These are phyloP conservation scores for Leccinellum luteum DNA, from an alignment of 768 basidiomycete species.

Conservation along the genomic window DNA sequence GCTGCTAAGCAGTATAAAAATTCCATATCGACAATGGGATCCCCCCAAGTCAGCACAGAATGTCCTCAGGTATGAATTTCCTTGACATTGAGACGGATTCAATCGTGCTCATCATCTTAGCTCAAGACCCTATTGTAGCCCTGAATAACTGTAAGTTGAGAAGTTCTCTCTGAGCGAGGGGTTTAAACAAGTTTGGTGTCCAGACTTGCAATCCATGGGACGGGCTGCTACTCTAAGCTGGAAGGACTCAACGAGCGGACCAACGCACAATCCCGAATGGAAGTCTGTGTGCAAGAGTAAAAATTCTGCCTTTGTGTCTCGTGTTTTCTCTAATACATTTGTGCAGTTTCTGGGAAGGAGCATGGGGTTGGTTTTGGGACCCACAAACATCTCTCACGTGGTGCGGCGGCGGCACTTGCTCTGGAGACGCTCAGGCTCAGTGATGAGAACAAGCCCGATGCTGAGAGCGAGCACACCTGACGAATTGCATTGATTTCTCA, in stretches of 20 bases:
- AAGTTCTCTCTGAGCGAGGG: background rate
- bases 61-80: slow-evolving; percentile 20
- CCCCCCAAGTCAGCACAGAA: slow-evolving; percentile 15
- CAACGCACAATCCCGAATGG: slow-evolving; percentile 49
- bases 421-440: slow-evolving; percentile 36
- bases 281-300: slow-evolving; percentile 59
- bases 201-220: slow-evolving; percentile 55
- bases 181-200: background rate
- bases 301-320: slow-evolving; percentile 13
- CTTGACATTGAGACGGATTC: background rate
- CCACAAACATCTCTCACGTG: slow-evolving; percentile 52
- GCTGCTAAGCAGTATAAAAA: slow-evolving; percentile 28
- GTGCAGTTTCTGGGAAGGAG: slow-evolving; percentile 48
- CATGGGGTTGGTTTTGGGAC: slow-evolving; percentile 49
- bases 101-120: slow-evolving; percentile 18
- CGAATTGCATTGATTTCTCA: background rate
- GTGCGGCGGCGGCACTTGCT: slow-evolving; percentile 35
- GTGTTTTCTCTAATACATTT: slow-evolving; percentile 10
- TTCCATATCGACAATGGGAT: slow-evolving; percentile 15
- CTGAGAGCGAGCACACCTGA: slow-evolving; percentile 17
- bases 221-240: slow-evolving; percentile 50
- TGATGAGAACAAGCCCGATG: slow-evolving; percentile 18
- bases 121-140: slow-evolving; percentile 29
- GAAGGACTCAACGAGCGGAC: slow-evolving; percentile 46
- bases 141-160: slow-evolving; percentile 42